Base-by-base conservation (phyloP, 2,329 filamentous ascomycete genomes). In the Neopestalotiopsis rosae region DNA sequence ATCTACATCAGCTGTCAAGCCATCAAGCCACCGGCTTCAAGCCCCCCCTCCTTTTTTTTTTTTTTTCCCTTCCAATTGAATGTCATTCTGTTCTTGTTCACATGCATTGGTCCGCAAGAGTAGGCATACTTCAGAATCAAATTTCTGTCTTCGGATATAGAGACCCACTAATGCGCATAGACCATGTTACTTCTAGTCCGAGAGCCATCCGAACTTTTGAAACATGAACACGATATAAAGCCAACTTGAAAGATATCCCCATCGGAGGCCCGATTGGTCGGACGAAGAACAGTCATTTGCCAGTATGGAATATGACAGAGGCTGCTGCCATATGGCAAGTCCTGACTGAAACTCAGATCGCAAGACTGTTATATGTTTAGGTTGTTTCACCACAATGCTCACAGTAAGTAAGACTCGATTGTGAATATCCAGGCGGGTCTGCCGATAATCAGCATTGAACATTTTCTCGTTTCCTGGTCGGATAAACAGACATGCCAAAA, bases 181-280 rank as follows among this genome's bases (percentile, higher is more conserved):
- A 52, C 45, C 9, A 52, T 17, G n/a, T 14, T 20, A n/a, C 20
- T 13, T 30, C 34, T 40, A 62, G 59, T 45, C 2, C 14, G 12
- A 45, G 24, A 64, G n/a, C 28, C 17, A 45, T 64, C 61, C 61
- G 61, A 64, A 6, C 13, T 64, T 38, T 49, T 64, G 61, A 64
- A 64, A 64, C 61, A 62, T 38, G 59, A 30, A 62, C 32, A 40
- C 30, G n/a, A 40, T 14, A 5, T 62, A 14, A 62, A 34, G 13
- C 40, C 14, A n/a, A 59, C 7, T 40, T 14, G 30, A 62, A 34
- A 34, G 6, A 38, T 10, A 13, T 34, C 59, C 14, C n/a, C 59
- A 62, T 59, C 30, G 57, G 24, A 59, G n/a, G 45, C 7, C 45
- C 45, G 45, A 1, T 5, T 14, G 10, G 57, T 59, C 20, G 5